Conservation (phyloP, 2,329 filamentous ascomycete species). For the Botryosphaeria dothidea region DNA sequence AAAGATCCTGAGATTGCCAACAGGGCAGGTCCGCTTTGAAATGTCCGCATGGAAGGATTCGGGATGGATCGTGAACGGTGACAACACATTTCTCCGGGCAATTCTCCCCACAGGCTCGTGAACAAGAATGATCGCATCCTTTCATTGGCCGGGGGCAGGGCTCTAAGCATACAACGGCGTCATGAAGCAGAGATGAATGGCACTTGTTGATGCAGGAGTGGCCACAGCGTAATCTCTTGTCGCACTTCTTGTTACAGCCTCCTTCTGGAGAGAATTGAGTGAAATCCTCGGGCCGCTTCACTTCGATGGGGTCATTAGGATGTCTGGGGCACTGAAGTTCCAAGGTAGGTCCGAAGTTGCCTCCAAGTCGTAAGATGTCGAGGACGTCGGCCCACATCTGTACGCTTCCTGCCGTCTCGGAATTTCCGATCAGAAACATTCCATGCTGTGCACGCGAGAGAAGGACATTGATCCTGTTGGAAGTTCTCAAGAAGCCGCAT, state of each 20-base stretch:
- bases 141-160: conserved; percentile 28
- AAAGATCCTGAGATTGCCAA: conserved; percentile 42
- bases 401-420: conserved; percentile 57
- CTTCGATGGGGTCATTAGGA: conserved; percentile 26
- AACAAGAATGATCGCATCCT: conserved; percentile 31
- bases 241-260: conserved; percentile 30
- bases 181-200: conserved; percentile 34
- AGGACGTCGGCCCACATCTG: conserved; percentile 66
- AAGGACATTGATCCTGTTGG: conserved; percentile 70
- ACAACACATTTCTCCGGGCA: conserved; percentile 28
- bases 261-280: conserved; percentile 31
- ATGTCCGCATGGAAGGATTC: conserved; percentile 33
- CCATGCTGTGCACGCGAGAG: conserved; percentile 68
- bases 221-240: conserved; percentile 29
- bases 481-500: conserved; percentile 66
- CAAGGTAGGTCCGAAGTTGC: conserved; percentile 25
- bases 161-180: conserved; percentile 28
- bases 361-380: conserved; percentile 45
- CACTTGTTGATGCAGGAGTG: conserved; percentile 32
- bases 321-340: conserved; percentile 34
- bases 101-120: conserved; percentile 30
- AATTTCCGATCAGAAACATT: conserved; percentile 71
- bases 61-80: conserved; percentile 19
- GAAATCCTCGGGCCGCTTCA: conserved; percentile 33
- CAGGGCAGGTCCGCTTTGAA: conserved; percentile 25